Evolutionary conservation across 75 land plant genomes (phyloP), one percentile per base, ranked within the genome.

Genomic region (Cryptomeria japonica): DNA sequence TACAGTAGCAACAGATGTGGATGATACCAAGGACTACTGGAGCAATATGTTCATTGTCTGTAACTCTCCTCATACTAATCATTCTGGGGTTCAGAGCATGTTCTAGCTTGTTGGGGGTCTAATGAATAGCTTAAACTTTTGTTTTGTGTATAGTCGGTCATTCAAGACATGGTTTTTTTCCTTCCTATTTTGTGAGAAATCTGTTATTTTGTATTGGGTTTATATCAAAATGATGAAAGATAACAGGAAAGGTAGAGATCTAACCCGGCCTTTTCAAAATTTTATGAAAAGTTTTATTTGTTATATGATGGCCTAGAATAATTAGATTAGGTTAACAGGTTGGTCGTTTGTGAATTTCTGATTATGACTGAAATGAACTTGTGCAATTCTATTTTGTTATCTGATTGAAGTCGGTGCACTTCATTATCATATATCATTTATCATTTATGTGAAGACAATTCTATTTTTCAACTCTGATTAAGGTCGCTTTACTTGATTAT

Each of bases 21-120:
- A 82, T 31, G 53, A 82, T 8, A 82, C 22, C 32, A 82, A 82
- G 47, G 84, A 82, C 11, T 82, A 82, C 6, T 82, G 84, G 84
- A 44, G 84, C 36, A 82, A 82, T n/a, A 82, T 46, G 84, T 82
- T 82, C 53, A 82, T 31, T n/a, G 10, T 82, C 32, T 82, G 84
- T 12, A 82, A 82, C 32, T 82, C 53, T 82, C 84, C 84, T 82
- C 46, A 46, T 18, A 22, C n/a, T 5, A 82, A n/a, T 51, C 53
- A 82, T 46, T 28, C 11, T 46, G 84, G 32, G 47, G 84, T 82
- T 82, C 51, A 82, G 32, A n/a, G 51, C 13, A 82, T 82, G 12
- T 82, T 82, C 11, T 82, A n/a, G n/a, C 0, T 28, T 46, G 0
- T 2, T 3, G 11, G 31, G 47, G 28, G 22, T 41, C 25, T 8